Percentiles rank a stretch among this genome's conserved stretches.
Evolutionary conservation across 345 rosid genomes (phyloP).

Genomic region (Noccaea caerulescens): DNA sequence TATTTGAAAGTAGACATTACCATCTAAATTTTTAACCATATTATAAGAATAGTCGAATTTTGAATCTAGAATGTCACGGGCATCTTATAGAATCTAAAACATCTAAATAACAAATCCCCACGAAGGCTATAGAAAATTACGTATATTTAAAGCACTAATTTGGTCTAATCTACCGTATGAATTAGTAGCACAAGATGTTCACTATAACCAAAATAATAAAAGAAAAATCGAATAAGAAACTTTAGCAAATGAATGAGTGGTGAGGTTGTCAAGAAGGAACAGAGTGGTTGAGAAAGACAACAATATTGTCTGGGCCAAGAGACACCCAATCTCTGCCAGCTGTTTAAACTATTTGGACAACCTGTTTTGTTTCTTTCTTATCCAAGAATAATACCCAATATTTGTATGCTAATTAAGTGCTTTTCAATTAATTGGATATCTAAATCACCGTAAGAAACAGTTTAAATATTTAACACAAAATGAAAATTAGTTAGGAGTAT

Average conservation of each 20-base stretch:
- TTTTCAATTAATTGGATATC: background rate
- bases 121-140: constrained; percentile 11
- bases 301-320: constrained; percentile 24
- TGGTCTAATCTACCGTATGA: constrained; percentile 28
- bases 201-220: background rate
- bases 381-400: background rate
- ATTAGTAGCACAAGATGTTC: constrained; percentile 2
- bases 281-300: constrained; percentile 40
- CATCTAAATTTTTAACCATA: background rate
- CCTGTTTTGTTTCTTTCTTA: constrained; percentile 40
- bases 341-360: constrained; percentile 39
- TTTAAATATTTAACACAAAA: background rate
- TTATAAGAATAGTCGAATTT: background rate
- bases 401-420: background rate
- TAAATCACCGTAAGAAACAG: background rate
- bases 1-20: background rate
- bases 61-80: constrained; percentile 25
- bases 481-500: background rate
- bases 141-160: constrained; percentile 11
- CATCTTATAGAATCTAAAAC: constrained; percentile 35
- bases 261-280: constrained; percentile 42
- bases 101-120: background rate
- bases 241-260: constrained; percentile 32
- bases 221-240: background rate
- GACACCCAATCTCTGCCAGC: constrained; percentile 41